Evolutionary conservation across 495 filamentous ascomycete species (phyloP), one percentile per base, ranked within the genome.

Genomic region (Neurospora sp.): DNA sequence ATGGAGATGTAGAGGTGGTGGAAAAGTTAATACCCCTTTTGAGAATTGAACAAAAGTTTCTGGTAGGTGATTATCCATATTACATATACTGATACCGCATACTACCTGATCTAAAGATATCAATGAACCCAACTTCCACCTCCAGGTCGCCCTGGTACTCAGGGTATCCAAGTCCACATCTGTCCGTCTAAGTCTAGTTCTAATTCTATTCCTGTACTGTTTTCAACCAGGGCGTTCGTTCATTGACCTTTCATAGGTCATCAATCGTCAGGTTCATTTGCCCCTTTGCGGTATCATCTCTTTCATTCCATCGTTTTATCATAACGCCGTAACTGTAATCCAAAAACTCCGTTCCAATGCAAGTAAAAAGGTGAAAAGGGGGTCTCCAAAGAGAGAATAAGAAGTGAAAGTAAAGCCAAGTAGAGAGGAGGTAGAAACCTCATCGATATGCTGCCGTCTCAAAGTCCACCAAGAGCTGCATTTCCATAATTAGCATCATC

Each of bases 401-500:
- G 44, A 46, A 46, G 44, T 46, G 44, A 46, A 46, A 46, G n/a
- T 9, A 20, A 38, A 41, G 11, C 11, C 31, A 31, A 31, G 27
- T 31, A 31, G 27, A 31, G 27, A 12, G 11, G 39, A 40, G 39
- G 41, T 44, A 3, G 5, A 16, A 14, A 44, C 41, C 41, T 44
- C 41, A 44, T 18, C 16, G 6, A 3, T 44, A 44, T 44, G 41
- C 16, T 7, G 0, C 3, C 18, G 18, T 46, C 10, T 14, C 7
- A 73, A 18, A 71, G 40, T 38, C 37, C 40, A 39, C 48, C 18
- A 14, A 74, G 39, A 69, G 70, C 73, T 74, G 10, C 38, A 42
- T 35, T 7, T 54, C 11, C 27, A 16, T 1, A 16, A 1, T 62
- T 35, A 62, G 54, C 54, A 35, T 16, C 54, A 66, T 9, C 54